Evolutionary conservation across 129 eudicot species (phyloP), one percentile per base, ranked within the genome.

Genomic region (Flaveria ramosissima): DNA sequence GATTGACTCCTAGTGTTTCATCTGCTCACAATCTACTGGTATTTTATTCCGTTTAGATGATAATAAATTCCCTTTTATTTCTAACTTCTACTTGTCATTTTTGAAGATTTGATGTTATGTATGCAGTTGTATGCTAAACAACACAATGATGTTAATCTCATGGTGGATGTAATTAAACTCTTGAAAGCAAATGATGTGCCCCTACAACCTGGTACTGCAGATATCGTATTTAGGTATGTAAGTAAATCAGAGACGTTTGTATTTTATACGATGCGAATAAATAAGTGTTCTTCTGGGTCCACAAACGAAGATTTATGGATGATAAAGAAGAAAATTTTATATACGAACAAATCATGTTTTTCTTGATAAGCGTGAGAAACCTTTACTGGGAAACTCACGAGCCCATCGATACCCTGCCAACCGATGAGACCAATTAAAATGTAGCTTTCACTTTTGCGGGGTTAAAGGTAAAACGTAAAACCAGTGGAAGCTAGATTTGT

Each of bases 121-220:
- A 20, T 78, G 78, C 88, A 95, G 97, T 78, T 80, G 76, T 84
- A 89, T 78, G 97, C 97, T 23, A 86, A 91, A 84, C 77, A 83
- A 80, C 85, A 82, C 55, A 86, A 88, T 78, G 94, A 91, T 88
- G 86, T 76, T 72, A 72, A 83, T 57, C 92, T 95, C 75, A 83
- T 89, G 96, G 85, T 70, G 21, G 90, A 89, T 23, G 78, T 91
- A 56, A 85, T 94, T 96, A 84, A 84, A 53, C 93, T 87, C 62
- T 67, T 94, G 83, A 87, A 91, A 80, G 80, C 50, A 70, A 94
- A 91, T 81, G 93, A 86, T 77, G 71, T 94, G 68, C 93, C 88
- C 20, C 70, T 91, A 78, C 97, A 89, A 81, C 90, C 97, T 91
- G 93, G 96, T 41, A 94, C 97, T 0, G 93, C 97, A 10, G 97